phyloP scores from a whole-genome alignment of 176 grass and related monocot species.

The Juncus inflexus region DNA sequence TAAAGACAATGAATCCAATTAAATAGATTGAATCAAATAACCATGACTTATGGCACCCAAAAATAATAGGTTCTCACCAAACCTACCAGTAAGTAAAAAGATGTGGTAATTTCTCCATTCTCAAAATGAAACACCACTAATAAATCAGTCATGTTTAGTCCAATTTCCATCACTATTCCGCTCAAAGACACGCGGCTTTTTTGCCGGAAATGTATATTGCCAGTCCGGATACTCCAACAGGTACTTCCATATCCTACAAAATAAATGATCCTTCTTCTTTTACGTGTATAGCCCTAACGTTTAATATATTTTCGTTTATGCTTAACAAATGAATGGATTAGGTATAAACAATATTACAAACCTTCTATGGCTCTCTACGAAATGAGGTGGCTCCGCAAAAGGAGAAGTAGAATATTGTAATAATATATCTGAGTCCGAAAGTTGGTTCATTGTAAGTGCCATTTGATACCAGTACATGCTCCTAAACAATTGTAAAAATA shows the following conservation, averaged over 20 bases:
- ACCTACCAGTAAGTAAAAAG: no score
- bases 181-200: slow-evolving; percentile 53
- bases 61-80: neutral
- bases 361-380: slow-evolving; percentile 94
- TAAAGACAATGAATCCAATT: no score
- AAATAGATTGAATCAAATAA: no score
- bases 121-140: neutral
- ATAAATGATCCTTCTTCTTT: slow-evolving; percentile 6
- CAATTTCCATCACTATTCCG: slow-evolving; percentile 49
- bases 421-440: slow-evolving; percentile 70
- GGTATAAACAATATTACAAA: slow-evolving; percentile 15
- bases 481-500: slow-evolving; percentile 40
- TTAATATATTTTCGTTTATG: no score
- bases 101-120: neutral
- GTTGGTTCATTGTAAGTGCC: slow-evolving; percentile 38
- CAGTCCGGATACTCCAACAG: slow-evolving; percentile 73
- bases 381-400: slow-evolving; percentile 74
- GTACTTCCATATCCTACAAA: slow-evolving; percentile 68
- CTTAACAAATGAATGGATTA: neutral
- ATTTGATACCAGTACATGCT: slow-evolving; percentile 46
- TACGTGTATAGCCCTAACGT: no score
- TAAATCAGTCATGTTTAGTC: slow-evolving; percentile 31
- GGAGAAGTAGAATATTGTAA: slow-evolving; percentile 78
- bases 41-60: no score
- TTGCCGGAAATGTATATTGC: slow-evolving; percentile 50